Base-by-base conservation (phyloP, 768 basidiomycete species). In the Brasilioporus rufonigricans region DNA sequence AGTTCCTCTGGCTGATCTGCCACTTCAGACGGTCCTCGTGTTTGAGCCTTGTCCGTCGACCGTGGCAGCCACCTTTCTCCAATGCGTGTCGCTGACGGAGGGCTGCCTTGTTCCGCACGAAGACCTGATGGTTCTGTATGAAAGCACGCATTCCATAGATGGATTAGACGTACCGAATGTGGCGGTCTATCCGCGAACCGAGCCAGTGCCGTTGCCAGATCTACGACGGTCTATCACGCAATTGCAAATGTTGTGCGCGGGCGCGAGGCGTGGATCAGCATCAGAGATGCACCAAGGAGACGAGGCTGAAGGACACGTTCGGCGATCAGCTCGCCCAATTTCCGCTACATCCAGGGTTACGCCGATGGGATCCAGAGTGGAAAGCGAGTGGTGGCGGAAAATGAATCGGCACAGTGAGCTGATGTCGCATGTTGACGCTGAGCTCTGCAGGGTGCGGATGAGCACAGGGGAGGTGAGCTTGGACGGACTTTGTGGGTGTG, bases 1-100 rank as follows among this genome's bases (percentile, higher is more conserved):
- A 44, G 79, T 98, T 29, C 95, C 95, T 4, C 64, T 80, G 38
- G 67, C 69, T 13, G 85, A 88, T 53, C 81, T 99, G 36, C 89
- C 93, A 8, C 69, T 95, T 19, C 93, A 97, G 68, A 76, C 75
- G 1, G 80, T 81, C 24, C 77, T 95, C 48, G 66, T 71, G 18
- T 96, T 96, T 68, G 61, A 76, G 50, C 78, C 88, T 52, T 83
- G 85, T 65, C 72, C 78, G 24, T 61, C 80, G 8, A 57, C 71
- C 19, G 70, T 86, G 36, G 83, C 85, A 21, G 76, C 74, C 16
- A 84, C 85, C 9, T 93, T 89, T 71, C 81, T 96, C 31, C 78
- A 86, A 68, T 76, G 76, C 24, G 61, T 93, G 47, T 84, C 84
- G 57, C 72, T 74, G 21, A 74, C 73, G 4, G 85, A 89, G 67